Percentiles rank a stretch among this genome's conserved stretches.
Evolutionary conservation across 2,329 filamentous ascomycete genomes (phyloP).

Genomic region (Fusarium goolgardi): DNA sequence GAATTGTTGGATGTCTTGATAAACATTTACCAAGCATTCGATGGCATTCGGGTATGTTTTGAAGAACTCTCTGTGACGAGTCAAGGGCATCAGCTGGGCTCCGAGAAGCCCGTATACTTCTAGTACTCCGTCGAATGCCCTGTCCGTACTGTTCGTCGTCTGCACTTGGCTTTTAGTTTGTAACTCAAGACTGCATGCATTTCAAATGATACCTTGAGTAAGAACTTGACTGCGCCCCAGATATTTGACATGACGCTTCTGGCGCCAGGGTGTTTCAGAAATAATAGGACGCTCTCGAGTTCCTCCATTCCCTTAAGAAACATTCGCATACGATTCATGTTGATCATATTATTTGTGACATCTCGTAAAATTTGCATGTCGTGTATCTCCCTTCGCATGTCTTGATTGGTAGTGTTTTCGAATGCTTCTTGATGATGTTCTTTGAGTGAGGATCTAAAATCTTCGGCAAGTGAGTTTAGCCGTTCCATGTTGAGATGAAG

Average conservation of each 20-base stretch:
- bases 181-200: background rate
- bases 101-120: slow-evolving; percentile 5
- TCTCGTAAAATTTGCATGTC: background rate
- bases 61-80: background rate
- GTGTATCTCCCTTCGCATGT: background rate
- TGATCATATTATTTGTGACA: slow-evolving; percentile 1
- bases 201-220: background rate
- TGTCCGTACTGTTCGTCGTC: background rate
- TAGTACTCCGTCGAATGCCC: slow-evolving; percentile 8
- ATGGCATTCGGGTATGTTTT: background rate
- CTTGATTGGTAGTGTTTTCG: background rate
- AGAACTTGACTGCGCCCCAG: slow-evolving; percentile 1
- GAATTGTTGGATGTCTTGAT: background rate
- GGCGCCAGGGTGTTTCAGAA: background rate
- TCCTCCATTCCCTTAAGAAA: slow-evolving; percentile 2
- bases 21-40: slow-evolving; percentile 7
- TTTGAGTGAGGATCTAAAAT: background rate
- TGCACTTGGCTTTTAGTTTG: background rate
- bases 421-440: slow-evolving; percentile 5
- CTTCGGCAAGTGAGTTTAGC: background rate
- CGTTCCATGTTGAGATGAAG: background rate
- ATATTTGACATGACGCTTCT: background rate
- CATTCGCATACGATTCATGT: slow-evolving; percentile 17
- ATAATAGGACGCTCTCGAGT: background rate
- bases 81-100: background rate